These are phyloP conservation scores for Pichia sp. DNA, from an alignment of 1,139 yeast genomes.

Conservation along the genomic window DNA sequence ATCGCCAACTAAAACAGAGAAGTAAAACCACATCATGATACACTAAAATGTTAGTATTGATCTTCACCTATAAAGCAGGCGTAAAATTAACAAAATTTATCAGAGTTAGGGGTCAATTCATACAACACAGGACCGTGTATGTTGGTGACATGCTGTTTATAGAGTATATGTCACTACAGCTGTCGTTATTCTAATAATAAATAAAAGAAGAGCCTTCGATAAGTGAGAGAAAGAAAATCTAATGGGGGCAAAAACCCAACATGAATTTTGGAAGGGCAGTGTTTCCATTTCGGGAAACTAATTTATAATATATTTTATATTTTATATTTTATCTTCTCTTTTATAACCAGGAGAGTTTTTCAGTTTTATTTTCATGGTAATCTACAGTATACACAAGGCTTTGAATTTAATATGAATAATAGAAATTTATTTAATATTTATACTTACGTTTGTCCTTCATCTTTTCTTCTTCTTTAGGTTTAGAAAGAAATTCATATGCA, in stretches of 20 bases:
- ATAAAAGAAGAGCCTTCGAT: background rate
- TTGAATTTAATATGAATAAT: background rate
- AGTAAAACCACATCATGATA: background rate
- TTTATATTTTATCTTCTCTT: background rate
- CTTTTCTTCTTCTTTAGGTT: slow-evolving; percentile 22
- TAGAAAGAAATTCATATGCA: slow-evolving; percentile 21
- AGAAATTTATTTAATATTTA: slow-evolving; percentile 7
- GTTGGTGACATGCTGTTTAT: slow-evolving; percentile 3
- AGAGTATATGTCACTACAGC: background rate
- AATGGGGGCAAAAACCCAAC: slow-evolving; percentile 2
- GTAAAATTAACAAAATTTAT: background rate
- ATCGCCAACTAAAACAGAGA: slow-evolving; percentile 16
- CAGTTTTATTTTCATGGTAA: background rate
- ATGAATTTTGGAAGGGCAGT: background rate
- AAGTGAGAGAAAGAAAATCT: background rate
- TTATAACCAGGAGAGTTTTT: background rate
- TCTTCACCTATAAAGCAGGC: background rate
- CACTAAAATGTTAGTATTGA: background rate
- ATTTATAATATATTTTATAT: background rate
- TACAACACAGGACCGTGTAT: slow-evolving; percentile 8
- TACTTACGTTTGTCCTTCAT: slow-evolving; percentile 17
- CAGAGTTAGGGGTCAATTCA: background rate
- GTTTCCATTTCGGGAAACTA: background rate
- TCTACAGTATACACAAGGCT: slow-evolving; percentile 4
- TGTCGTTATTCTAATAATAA: background rate